Percentiles rank a stretch among this genome's conserved stretches.
Conservation (phyloP, 129 eudicot species). For the Flaveria bidentis region DNA sequence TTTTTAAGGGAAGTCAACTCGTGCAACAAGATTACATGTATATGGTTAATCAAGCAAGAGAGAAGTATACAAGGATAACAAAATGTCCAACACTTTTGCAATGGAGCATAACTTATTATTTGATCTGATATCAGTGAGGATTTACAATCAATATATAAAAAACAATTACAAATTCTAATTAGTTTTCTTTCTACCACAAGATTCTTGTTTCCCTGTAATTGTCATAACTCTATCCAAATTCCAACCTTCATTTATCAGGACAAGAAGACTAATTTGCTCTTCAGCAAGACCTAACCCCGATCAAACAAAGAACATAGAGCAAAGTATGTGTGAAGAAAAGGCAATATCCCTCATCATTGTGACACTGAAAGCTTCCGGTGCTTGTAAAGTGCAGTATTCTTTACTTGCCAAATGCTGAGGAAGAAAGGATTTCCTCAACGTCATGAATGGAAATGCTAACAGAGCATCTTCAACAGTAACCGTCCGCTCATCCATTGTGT, state of each 20-base stretch:
- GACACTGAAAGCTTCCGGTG: conserved; percentile 11
- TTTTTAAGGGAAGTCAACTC: neutral
- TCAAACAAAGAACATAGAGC: neutral
- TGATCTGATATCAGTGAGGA: neutral
- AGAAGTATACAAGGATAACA: conserved; percentile 13
- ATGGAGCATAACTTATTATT: conserved; percentile 15
- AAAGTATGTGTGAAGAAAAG: neutral
- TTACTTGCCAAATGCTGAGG: conserved; percentile 18
- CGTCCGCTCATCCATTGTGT: neutral
- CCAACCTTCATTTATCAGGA: conserved; percentile 3
- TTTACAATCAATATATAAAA: neutral
- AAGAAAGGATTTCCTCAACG: conserved; percentile 2
- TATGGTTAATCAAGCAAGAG: neutral
- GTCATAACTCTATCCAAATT: neutral
- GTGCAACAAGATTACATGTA: conserved; percentile 14
- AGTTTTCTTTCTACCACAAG: conserved; percentile 15
- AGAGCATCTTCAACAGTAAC: conserved; percentile 8
- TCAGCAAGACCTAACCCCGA: conserved; percentile 6
- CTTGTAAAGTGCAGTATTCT: conserved; percentile 19
- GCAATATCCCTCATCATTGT: neutral
- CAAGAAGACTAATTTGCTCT: conserved; percentile 22
- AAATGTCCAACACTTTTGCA: conserved; percentile 10
- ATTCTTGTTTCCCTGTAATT: conserved; percentile 9
- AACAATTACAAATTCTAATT: neutral
- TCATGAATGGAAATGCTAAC: neutral